Base-by-base conservation (phyloP, 371 early-diverging fungal genomes). In the Actinomortierella ambigua region DNA sequence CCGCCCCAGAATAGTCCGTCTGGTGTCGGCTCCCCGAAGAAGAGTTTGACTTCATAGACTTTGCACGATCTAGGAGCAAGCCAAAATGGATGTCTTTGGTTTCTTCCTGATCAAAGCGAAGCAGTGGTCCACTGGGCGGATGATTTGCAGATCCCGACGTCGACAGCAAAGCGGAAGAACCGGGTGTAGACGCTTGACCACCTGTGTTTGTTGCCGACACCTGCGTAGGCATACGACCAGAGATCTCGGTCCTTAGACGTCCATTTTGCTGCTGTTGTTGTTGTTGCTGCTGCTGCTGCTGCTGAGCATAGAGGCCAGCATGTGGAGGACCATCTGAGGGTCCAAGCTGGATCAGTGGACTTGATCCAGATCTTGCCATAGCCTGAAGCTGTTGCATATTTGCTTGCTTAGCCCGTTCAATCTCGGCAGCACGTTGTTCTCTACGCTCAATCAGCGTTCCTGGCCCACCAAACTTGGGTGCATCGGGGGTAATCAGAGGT, bases 81-180 rank as follows among this genome's bases (percentile, higher is more conserved):
- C 73, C 73, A 9, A 66, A 63, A 28, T 71, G 59, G 48, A 71
- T 71, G n/a, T n/a, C n/a, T n/a, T n/a, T n/a, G 63, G 65, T 65
- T 18, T 71, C 46, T n/a, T 49, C 53, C 24, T 66, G 57, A 2
- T 50, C 66, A 50, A 71, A 71, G 3, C 66, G 63, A 2, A 71
- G 34, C 6, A 71, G 59, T 18, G 73, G 73, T 4, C 63, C 73
- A 56, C 15, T 2, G 59, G 40, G 8, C 55, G 62, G 1, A 29
- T 50, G 26, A 6, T 11, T 11, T 34, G 34, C 7, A 34, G 34
- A 34, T 6, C 7, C 11, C 11, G 34, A 34, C 11, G 34, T 34
- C 7, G 11, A 34, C n/a, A n/a, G n/a, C n/a, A n/a, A n/a, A n/a
- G n/a, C n/a, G 11, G 34, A 6, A 6, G 34, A 4, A 11, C 34